Evolutionary conservation across 768 basidiomycete species (phyloP).

Genomic region (Pilatotrama ljubarskyi): DNA sequence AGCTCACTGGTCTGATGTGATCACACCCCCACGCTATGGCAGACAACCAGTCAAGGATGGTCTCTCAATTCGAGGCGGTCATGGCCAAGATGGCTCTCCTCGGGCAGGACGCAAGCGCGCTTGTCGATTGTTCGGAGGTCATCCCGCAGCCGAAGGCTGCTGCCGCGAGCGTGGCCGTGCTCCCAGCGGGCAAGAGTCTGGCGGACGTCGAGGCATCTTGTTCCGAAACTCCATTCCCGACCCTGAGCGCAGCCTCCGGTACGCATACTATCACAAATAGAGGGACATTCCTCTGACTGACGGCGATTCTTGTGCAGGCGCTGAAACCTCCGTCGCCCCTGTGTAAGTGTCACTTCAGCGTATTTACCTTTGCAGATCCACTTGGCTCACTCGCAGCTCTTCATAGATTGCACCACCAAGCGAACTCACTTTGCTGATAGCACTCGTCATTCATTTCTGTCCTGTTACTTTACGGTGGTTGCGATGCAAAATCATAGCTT

Average conservation of each 20-base stretch:
- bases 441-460: too few relatives aligned
- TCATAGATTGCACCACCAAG: too few relatives aligned
- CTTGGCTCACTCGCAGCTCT: too few relatives aligned
- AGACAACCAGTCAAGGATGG: conserved; percentile 27
- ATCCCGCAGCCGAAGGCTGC: conserved; percentile 7
- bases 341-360: not conserved
- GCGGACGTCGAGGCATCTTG: conserved; percentile 8
- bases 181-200: conserved; percentile 6
- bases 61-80: conserved; percentile 23
- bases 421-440: too few relatives aligned
- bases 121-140: conserved; percentile 16
- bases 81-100: conserved; percentile 32
- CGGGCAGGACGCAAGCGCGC: conserved; percentile 24
- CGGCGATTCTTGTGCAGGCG: not conserved
- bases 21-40: not conserved
- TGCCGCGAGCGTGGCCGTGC: conserved; percentile 5
- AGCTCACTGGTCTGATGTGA: too few relatives aligned
- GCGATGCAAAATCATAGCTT: too few relatives aligned
- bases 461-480: too few relatives aligned
- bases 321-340: not conserved
- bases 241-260: not conserved
- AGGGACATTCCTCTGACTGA: not conserved
- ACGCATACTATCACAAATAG: not conserved
- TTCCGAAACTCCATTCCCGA: conserved; percentile 2
- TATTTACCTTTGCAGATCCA: too few relatives aligned